Conservation (phyloP, 768 basidiomycete genomes). For the Boletus tylopilopsis region DNA sequence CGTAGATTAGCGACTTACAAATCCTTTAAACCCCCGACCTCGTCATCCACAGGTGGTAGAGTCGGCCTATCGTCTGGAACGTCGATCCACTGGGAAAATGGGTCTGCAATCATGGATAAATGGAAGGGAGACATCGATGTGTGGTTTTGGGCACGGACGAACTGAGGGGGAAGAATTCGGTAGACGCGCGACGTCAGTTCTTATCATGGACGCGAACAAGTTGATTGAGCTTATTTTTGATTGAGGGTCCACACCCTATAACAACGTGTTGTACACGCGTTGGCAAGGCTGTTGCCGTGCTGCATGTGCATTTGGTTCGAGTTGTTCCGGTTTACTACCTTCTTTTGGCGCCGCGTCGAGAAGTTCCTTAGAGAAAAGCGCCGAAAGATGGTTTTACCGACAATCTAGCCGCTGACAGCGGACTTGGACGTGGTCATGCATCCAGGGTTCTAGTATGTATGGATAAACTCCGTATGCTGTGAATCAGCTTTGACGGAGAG, state of each 20-base stretch:
- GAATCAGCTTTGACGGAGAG: neutral
- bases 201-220: conserved; percentile 23
- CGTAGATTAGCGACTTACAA: conserved; percentile 16
- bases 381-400: conserved; percentile 3
- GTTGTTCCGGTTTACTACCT: conserved; percentile 17
- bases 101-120: conserved; percentile 11
- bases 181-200: conserved; percentile 23
- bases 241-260: conserved; percentile 36
- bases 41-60: conserved; percentile 25
- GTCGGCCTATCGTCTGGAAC: conserved; percentile 13
- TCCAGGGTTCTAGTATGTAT: neutral
- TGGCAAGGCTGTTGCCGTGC: conserved; percentile 30
- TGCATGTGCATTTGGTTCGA: conserved; percentile 18
- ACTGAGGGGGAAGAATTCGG: conserved; percentile 1
- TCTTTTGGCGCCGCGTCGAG: conserved; percentile 21
- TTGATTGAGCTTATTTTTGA: conserved; percentile 28
- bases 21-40: conserved; percentile 10
- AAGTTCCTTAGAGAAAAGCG: conserved; percentile 12
- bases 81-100: conserved; percentile 16
- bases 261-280: conserved; percentile 35
- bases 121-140: neutral
- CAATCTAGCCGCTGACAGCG: conserved; percentile 14
- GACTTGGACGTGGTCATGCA: conserved; percentile 3
- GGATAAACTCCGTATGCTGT: conserved; percentile 11
- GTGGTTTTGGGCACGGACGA: neutral